Evolutionary conservation across 139 green algal genomes (phyloP).

Genomic region (Closterium sp.): DNA sequence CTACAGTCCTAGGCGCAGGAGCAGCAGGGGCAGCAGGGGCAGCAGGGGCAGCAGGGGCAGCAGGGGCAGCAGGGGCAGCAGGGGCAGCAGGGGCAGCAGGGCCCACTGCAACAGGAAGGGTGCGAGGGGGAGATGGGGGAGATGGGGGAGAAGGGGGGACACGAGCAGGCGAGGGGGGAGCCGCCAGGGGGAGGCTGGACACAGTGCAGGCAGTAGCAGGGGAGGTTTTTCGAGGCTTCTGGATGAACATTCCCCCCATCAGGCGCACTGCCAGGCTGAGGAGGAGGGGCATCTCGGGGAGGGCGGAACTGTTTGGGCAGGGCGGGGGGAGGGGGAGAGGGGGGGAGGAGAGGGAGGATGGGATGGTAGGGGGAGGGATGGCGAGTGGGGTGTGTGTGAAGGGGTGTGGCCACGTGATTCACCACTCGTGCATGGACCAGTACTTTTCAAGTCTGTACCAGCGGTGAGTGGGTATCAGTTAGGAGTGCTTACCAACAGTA

Average conservation of each 20-base stretch:
- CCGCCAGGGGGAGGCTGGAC: background rate
- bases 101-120: too few species aligned
- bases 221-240: background rate
- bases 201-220: background rate
- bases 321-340: background rate
- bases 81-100: background rate
- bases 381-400: slow-evolving; percentile 36
- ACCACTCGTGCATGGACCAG: slow-evolving; percentile 41
- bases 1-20: too few species aligned
- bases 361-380: slow-evolving; percentile 10
- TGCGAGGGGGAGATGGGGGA: background rate
- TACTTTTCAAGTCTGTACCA: slow-evolving; percentile 47
- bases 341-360: background rate
- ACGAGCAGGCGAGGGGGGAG: background rate
- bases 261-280: background rate
- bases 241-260: background rate
- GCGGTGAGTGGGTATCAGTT: background rate
- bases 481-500: background rate
- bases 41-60: background rate
- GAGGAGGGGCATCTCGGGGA: background rate
- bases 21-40: background rate
- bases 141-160: background rate
- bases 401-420: slow-evolving; percentile 43
- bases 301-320: background rate
- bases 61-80: too few species aligned